Base-by-base conservation (phyloP, 495 filamentous ascomycete genomes). In the Penicillium lividum region DNA sequence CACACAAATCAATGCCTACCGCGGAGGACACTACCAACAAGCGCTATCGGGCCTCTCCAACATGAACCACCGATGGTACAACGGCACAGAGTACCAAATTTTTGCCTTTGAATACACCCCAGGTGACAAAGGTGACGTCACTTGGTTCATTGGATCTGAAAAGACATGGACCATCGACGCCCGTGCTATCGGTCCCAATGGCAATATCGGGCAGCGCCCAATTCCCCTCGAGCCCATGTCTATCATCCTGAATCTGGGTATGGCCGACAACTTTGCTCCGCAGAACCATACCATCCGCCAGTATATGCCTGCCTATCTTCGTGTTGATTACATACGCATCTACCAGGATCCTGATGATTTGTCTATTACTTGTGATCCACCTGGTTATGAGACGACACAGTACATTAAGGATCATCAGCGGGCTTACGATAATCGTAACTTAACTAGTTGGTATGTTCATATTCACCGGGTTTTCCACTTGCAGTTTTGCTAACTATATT, bases 61-160 rank as follows among this genome's bases (percentile, higher is more conserved):
- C 69, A 75, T 92, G 31, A 91, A 92, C 70, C 85, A 87, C 54
- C 73, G 85, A 48, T 92, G 89, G 89, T 92, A 91, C 69, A 82
- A 91, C 64, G 86, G 84, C 18, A 84, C 85, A 9, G 77, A 76
- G 53, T 92, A 90, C 66, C 89, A 91, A 63, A 84, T 75, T 6
- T 92, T 87, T 70, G 81, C 82, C 15, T 88, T 89, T 56, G 88
- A 93, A 59, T 93, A 93, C 70, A 77, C 73, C 0, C 87, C 89
- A 7, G 89, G 89, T 0, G 68, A 68, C 5, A 62, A 69, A 45
- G 87, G 89, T 1, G 73, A 80, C 33, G 80, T 90, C 9, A 83
- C 80, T 13, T 92, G 87, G 87, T 86, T 83, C 58, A 80, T 92
- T 51, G 89, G 86, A 10, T 76, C 83, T 36, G 74, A 82, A 5